Evolutionary conservation across 345 rosid genomes (phyloP), one percentile per base, ranked within the genome.

Genomic region (Odontarrhena argentea): DNA sequence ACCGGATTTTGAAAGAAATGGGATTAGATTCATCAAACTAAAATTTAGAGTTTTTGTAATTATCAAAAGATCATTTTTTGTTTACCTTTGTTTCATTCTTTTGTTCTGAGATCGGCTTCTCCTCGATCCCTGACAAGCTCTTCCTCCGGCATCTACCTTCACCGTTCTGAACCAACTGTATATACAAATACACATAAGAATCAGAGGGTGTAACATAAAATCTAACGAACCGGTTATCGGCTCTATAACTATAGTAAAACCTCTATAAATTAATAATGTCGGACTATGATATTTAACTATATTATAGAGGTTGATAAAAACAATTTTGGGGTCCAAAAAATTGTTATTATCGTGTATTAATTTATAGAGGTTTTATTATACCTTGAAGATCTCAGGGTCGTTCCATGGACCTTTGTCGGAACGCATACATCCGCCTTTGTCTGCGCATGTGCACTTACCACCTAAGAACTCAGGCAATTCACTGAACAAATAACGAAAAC

Each of bases 371-470:
- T 18, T 18, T 18, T 18, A 32, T 0, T 32, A 1, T 32, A 88
- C 98, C 86, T 81, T 86, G 14, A 86, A 45, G 68, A 88, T 80
- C 2, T 84, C 87, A 3, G 83, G 79, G 69, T 86, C 85, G 55
- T 90, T 90, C 97, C 98, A 93, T 35, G 98, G 98, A 28, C 98
- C 98, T 81, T 90, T 93, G 51, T 93, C 98, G 15, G 97, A 88
- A 26, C 86, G 85, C 96, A 93, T 83, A 34, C 98, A 90, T 10
- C 98, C 96, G 0, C 98, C 98, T 75, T 85, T 85, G 13, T 86
- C 89, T 6, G 63, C 80, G 69, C 98, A 93, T 6, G 79, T 85
- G 64, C 98, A 93, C 54, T 80, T 78, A 58, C 98, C 98, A 9
- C 98, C 98, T 56, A 90, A 79, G 72, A 93, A 85, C 69, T 88